A percentile compares a stretch with the other conserved stretches of the same genome.
Conservation (phyloP, 805 yeast species). For the Candida ipomoeae region DNA sequence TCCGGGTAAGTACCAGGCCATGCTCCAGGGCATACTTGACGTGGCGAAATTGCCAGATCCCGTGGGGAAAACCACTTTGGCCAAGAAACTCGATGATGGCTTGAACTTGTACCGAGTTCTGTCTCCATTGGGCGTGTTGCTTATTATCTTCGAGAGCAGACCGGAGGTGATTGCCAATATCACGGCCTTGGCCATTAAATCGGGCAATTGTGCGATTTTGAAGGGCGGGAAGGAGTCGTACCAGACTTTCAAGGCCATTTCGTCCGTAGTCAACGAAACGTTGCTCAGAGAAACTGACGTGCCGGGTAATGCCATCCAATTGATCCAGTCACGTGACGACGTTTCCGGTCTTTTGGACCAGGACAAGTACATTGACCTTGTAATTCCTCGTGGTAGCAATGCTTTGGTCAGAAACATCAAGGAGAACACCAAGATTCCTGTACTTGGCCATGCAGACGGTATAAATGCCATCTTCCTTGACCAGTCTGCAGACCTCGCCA, state of each 20-base stretch:
- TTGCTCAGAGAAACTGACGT: constrained; percentile 59
- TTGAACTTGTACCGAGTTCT: constrained; percentile 76
- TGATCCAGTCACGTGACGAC: constrained; percentile 85
- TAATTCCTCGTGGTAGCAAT: constrained; percentile 97
- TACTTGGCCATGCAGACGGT: constrained; percentile 98
- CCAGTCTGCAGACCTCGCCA: constrained; percentile 66
- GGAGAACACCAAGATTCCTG: constrained; percentile 88
- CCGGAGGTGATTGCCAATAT: constrained; percentile 99
- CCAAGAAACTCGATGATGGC: constrained; percentile 85
- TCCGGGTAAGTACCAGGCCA: constrained; percentile 83
- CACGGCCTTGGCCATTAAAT: constrained; percentile 90
- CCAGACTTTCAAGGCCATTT: constrained; percentile 79
- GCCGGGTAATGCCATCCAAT: constrained; percentile 78
- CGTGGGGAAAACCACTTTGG: constrained; percentile 80
- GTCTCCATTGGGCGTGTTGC: constrained; percentile 90
- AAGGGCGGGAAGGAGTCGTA: constrained; percentile 96
- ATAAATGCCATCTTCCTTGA: constrained; percentile 87
- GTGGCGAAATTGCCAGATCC: constrained; percentile 91
- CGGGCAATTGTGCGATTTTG: constrained; percentile 94
- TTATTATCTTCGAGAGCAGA: constrained; percentile 91
- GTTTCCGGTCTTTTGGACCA: constrained; percentile 80
- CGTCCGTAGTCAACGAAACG: constrained; percentile 61
- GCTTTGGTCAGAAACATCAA: constrained; percentile 85
- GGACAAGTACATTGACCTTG: constrained; percentile 88
- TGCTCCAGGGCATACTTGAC: constrained; percentile 92